Evolutionary conservation across 2,329 filamentous ascomycete species (phyloP).

Genomic region (Pyrenochaeta sp.): DNA sequence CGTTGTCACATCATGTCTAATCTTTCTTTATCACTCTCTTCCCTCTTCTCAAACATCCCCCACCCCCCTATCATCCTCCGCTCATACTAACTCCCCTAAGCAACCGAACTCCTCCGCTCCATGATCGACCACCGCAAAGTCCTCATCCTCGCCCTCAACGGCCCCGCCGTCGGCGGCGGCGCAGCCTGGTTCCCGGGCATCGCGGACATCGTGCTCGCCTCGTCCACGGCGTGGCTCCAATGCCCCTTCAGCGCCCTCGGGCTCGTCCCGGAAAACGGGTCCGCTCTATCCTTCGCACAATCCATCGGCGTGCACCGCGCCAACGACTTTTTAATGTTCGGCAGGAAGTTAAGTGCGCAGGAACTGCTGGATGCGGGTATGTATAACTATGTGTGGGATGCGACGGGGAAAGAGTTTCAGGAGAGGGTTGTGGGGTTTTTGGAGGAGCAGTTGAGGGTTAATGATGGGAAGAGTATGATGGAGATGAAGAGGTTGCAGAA

Average conservation of each 20-base stretch:
- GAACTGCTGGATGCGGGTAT: slow-evolving; percentile 57
- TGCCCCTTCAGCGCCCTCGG: slow-evolving; percentile 59
- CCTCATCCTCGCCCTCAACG: slow-evolving; percentile 61
- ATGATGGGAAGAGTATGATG: slow-evolving; percentile 63
- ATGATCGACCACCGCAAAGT: slow-evolving; percentile 62
- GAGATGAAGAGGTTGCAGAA: slow-evolving; percentile 62
- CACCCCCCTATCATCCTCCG: slow-evolving; percentile 3
- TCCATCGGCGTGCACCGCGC: slow-evolving; percentile 60
- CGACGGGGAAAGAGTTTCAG: slow-evolving; percentile 53
- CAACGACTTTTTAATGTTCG: slow-evolving; percentile 63
- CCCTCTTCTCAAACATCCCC: not conserved
- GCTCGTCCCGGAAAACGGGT: slow-evolving; percentile 60
- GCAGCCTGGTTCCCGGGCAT: slow-evolving; percentile 61
- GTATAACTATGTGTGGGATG: slow-evolving; percentile 57
- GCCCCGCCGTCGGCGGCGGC: slow-evolving; percentile 60
- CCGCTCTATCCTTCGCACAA: slow-evolving; percentile 56
- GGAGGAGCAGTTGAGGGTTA: slow-evolving; percentile 53
- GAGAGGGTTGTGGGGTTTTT: slow-evolving; percentile 53
- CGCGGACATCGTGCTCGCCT: slow-evolving; percentile 60
- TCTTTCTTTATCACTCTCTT: not conserved
- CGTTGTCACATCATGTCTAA: too few species aligned
- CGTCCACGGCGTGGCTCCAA: slow-evolving; percentile 56
- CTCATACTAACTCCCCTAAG: slow-evolving; percentile 16
- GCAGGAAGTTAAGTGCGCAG: slow-evolving; percentile 54
- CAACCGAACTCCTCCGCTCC: slow-evolving; percentile 52